Conservation (phyloP, 345 rosid genomes). For the Camelina hispida region DNA sequence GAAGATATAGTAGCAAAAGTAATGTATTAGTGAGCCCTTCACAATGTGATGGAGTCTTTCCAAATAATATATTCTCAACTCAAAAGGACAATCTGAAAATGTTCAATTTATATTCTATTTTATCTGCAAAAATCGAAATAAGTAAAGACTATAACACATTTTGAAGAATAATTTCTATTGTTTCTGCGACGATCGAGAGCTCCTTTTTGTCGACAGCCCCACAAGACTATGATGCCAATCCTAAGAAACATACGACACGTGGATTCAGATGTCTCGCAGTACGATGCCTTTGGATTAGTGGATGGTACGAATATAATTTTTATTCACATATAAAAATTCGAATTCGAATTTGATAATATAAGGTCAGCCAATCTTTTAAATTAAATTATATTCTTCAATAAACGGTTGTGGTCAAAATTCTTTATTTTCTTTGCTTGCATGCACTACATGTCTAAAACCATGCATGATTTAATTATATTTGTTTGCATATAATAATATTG, state of each 20-base stretch:
- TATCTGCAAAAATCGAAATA: slow-evolving; percentile 7
- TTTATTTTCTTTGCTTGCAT: slow-evolving; percentile 21
- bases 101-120: slow-evolving; percentile 14
- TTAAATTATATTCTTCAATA: slow-evolving; percentile 18
- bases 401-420: slow-evolving; percentile 40
- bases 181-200: not conserved
- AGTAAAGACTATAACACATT: not conserved
- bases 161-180: slow-evolving; percentile 10
- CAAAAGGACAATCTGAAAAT: slow-evolving; percentile 16
- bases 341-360: slow-evolving; percentile 32
- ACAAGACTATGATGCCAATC: slow-evolving; percentile 38
- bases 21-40: slow-evolving; percentile 3
- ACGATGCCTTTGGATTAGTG: slow-evolving; percentile 30
- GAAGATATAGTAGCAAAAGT: not conserved
- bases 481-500: not conserved
- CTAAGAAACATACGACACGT: slow-evolving; percentile 37
- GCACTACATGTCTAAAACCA: slow-evolving; percentile 25
- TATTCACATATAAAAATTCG: slow-evolving; percentile 19
- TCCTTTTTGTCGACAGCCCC: slow-evolving; percentile 7
- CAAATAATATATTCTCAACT: slow-evolving; percentile 21
- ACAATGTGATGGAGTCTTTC: slow-evolving; percentile 25
- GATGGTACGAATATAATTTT: slow-evolving; percentile 22
- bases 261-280: slow-evolving; percentile 4
- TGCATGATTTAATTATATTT: slow-evolving; percentile 11
- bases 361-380: slow-evolving; percentile 31